Evolutionary conservation across 2,329 filamentous ascomycete species (phyloP), one percentile per base, ranked within the genome.

Genomic region (Didymella keratinophila): DNA sequence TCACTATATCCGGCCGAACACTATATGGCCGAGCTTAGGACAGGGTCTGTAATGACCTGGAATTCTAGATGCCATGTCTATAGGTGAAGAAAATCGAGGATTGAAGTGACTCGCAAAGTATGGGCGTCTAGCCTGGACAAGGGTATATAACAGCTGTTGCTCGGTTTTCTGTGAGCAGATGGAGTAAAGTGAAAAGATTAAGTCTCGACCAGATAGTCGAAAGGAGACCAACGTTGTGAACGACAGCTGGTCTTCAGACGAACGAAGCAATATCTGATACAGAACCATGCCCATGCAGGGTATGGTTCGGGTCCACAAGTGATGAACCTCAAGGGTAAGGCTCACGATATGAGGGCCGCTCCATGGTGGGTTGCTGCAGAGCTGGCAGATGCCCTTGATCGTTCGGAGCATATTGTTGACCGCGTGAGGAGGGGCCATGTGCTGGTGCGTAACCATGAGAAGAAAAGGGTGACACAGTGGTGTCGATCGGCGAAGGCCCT

Each of bases 401-500:
- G 12, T 67, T 66, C 7, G 62, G 57, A 48, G 39, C 21, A 45
- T 54, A 58, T 42, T n/a, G 39, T 20, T 45, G 56, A 27, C 27
- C 46, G 14, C 23, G 50, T 1, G 56, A 41, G 27, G 37, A 27
- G 5, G 45, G 20, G 21, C 41, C 21, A 20, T 45, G 56, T 25
- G 56, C 32, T 5, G 56, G 27, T 10, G 50, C 32, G 14, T 72
- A 75, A 8, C 53, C 44, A 20, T 68, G 64, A 23, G 66, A 46
- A 21, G 66, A 64, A 4, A 63, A 60, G 4, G 62, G 60, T 10
- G 71, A 54, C 18, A 61, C 58, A 45, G 64, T 66, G 18, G 66
- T 32, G 3, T 72, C 66, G 6, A 64, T 54, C 21, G 67, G 66
- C 21, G 70, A 53, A 36, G 68, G 65, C 0, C 69, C 71, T 12